Evolutionary conservation across 2,329 filamentous ascomycete genomes (phyloP), one percentile per base, ranked within the genome.

Genomic region (Coniosporium tulheliwenetii): DNA sequence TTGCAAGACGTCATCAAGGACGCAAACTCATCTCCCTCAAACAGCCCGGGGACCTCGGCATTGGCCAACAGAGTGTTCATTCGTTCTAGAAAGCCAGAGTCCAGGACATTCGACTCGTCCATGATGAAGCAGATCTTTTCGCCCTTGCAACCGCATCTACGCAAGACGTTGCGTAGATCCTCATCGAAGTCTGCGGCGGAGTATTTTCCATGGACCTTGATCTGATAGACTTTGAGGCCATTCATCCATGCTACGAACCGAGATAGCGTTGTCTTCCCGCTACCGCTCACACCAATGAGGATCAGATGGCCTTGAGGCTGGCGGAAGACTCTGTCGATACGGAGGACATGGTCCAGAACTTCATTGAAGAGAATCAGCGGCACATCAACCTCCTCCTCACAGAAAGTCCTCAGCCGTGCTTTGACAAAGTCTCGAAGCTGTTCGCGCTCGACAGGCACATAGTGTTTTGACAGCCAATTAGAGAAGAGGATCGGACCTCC

Each of bases 121-220:
- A 99, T 96, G 67, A 99, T 95, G 69, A 99, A 99, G 65, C 93
- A 98, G 38, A 99, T 93, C 70, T 96, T 96, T 60, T 99, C 91
- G 31, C 91, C 91, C 68, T 95, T 95, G 68, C 89, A 96, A 47
- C 91, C 91, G 51, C 85, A 93, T 43, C 91, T 77, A 37, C 91
- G 81, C 34, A 99, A 75, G 8, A 99, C 91, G 56, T 87, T 89
- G 48, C 93, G 77, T 31, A 99, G 69, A 60, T 99, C 91, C 43
- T 99, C 93, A 56, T 99, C 91, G 56, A 99, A 99, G 64, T 99
- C 91, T 57, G 96, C 91, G 1, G 84, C 84, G 12, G 91, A 95
- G 64, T 98, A 99, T 58, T 89, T 95, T 48, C 91, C 91, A 54
- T 99, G 91, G 0, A 98, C 91, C 70, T 98, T 99, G 72, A 99